Conservation (phyloP, 306 rosid species). For the Vachellia pachyceras region DNA sequence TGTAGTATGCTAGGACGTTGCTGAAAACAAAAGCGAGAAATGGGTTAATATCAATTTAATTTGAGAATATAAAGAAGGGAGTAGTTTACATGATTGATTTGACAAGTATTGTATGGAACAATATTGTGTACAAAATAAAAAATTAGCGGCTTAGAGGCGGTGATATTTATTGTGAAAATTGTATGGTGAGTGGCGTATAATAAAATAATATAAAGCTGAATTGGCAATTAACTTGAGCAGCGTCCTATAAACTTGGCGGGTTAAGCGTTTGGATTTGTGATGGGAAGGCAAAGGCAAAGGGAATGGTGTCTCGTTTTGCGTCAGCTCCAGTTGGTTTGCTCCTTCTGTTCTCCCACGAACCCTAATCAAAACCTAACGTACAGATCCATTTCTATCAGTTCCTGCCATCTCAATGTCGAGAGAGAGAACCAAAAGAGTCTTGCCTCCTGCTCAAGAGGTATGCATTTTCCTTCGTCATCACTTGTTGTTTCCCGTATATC, state of each 20-base stretch:
- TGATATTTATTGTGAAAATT: too few relatives aligned
- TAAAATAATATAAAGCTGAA: neutral
- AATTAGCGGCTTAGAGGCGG: too few relatives aligned
- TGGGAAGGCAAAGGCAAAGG: neutral
- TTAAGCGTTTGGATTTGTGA: constrained; percentile 1
- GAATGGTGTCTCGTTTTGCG: neutral
- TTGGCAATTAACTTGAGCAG: neutral
- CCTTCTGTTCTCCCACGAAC: too few relatives aligned
- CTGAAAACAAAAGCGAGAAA: too few relatives aligned
- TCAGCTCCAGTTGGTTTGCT: neutral
- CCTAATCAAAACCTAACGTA: too few relatives aligned
- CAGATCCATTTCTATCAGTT: neutral
- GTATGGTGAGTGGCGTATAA: neutral
- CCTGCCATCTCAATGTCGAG: constrained; percentile 54
- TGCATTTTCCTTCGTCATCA: neutral
- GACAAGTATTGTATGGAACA: too few relatives aligned
- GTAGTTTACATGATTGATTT: too few relatives aligned
- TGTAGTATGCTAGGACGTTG: too few relatives aligned
- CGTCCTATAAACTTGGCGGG: neutral
- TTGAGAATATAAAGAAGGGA: too few relatives aligned
- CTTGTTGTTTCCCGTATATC: too few relatives aligned
- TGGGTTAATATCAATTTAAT: too few relatives aligned
- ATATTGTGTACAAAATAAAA: too few relatives aligned
- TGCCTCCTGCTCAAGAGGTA: constrained; percentile 87
- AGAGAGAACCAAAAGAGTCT: constrained; percentile 63